Evolutionary conservation across 2,329 filamentous ascomycete species (phyloP), one percentile per base, ranked within the genome.

Genomic region (Fonsecaea nubica): DNA sequence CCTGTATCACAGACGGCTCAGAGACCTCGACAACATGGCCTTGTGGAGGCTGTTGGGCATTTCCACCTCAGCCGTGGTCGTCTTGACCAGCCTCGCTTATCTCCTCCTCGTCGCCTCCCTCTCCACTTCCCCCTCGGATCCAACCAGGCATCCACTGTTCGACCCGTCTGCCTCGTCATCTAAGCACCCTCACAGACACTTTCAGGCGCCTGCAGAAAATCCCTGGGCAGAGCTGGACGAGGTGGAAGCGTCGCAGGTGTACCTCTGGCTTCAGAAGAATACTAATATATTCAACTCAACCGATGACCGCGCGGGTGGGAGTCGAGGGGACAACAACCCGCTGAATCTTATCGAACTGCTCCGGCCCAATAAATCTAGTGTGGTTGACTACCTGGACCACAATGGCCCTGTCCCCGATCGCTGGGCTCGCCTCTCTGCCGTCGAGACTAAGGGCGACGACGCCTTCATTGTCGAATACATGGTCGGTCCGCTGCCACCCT

Each of bases 401-500:
- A 71, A 75, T 25, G 77, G 70, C 0, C 50, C 66, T 9, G 64
- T 71, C 4, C 82, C 82, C 1, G 63, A 74, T 10, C 77, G 80
- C 13, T 85, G 81, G 73, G 83, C 83, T 33, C 76, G 81, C 25
- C 82, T 77, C 1, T 79, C 84, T 59, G 78, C 85, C 48, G 38
- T 69, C 32, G 63, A 71, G 56, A 40, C 48, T 21, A 40, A 45
- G 13, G 32, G 52, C n/a, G 55, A 64, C 21, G 55, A 68, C 18
- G 57, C 66, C 12, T 65, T 62, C 33, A 60, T 69, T 35, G 59
- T 56, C 21, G 81, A 82, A 50, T 77, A 82, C 64, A 81, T 82
- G 76, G 78, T 85, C 33, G 82, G 83, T 0, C 83, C 83, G 1
- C 76, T 85, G 3, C 83, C 83, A 1, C 75, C 84, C 3, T 74